These are phyloP conservation scores for Monilinia vaccinii-corymbosi DNA, from an alignment of 2,329 filamentous ascomycete genomes.

Conservation along the genomic window DNA sequence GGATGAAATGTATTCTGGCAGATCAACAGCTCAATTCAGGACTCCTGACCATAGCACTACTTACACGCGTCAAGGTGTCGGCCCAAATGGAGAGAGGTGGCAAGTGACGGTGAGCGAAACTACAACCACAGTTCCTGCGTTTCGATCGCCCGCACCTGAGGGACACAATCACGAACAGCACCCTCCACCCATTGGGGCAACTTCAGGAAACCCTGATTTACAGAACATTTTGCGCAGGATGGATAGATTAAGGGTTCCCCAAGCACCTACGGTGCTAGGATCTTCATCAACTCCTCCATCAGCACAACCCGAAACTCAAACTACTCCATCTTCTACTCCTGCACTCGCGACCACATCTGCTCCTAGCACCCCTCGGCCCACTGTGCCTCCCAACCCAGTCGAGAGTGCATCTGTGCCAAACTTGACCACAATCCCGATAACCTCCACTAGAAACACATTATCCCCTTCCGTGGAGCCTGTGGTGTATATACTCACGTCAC, in stretches of 20 bases:
- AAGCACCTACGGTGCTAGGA: constrained; percentile 15
- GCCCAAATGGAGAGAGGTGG: constrained; percentile 43
- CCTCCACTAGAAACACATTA: constrained; percentile 11
- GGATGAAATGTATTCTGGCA: constrained; percentile 23
- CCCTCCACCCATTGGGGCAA: background rate
- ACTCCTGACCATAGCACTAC: constrained; percentile 33
- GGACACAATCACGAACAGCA: constrained; percentile 15
- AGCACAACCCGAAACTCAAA: constrained; percentile 5
- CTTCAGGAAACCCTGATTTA: constrained; percentile 20
- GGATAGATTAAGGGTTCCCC: constrained; percentile 18
- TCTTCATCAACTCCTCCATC: constrained; percentile 13
- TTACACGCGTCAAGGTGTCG: constrained; percentile 40
- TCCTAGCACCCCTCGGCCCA: background rate
- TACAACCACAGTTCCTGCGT: constrained; percentile 21
- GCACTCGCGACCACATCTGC: background rate
- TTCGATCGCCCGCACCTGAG: constrained; percentile 2
- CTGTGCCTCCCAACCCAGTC: background rate
- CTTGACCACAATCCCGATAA: constrained; percentile 5
- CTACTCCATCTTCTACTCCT: constrained; percentile 7
- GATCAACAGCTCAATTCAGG: constrained; percentile 25
- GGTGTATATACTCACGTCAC: constrained; percentile 53
- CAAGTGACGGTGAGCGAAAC: constrained; percentile 43
- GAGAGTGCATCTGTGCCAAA: constrained; percentile 6
- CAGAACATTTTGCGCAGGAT: constrained; percentile 23
- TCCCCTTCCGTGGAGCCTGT: constrained; percentile 33